A percentile compares a stretch with the other conserved stretches of the same genome.
These are phyloP conservation scores for Lepidium didymum DNA, from an alignment of 345 rosid genomes.

Conservation along the genomic window DNA sequence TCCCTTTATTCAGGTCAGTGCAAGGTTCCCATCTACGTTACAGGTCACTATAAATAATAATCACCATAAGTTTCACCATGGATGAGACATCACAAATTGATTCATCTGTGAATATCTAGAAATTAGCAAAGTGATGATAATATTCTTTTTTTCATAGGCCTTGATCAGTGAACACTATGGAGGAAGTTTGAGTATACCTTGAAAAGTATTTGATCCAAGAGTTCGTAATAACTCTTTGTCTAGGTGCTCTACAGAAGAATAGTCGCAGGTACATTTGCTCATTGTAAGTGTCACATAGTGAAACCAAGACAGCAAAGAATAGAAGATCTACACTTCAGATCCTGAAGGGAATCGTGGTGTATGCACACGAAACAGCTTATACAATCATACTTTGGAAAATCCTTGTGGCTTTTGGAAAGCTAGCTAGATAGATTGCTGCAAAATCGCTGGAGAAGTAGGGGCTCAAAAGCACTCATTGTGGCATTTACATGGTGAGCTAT, in stretches of 20 bases:
- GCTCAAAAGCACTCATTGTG: not conserved
- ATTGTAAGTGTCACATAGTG: not conserved
- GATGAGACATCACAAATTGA: not conserved
- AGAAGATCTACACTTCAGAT: not conserved
- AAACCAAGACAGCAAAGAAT: not conserved
- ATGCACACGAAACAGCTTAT: not conserved
- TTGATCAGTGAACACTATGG: constrained; percentile 62
- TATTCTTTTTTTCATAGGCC: constrained; percentile 33
- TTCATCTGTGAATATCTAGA: not conserved
- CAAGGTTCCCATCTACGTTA: not conserved
- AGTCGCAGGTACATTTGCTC: not conserved
- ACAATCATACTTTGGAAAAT: not conserved
- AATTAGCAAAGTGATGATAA: not conserved
- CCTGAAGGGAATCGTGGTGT: not conserved
- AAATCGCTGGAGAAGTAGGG: not conserved
- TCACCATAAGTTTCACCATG: not conserved
- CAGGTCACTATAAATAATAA: not conserved
- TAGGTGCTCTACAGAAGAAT: not conserved
- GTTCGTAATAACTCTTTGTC: not conserved
- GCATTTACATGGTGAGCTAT: not conserved
- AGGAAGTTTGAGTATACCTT: constrained; percentile 47
- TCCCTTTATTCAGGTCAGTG: constrained; percentile 61
- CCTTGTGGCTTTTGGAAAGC: not conserved
- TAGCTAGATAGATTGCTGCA: not conserved
- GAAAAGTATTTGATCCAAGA: not conserved